Base-by-base conservation (phyloP, 2,329 filamentous ascomycete genomes). In the Furcasterigmium furcatum region DNA sequence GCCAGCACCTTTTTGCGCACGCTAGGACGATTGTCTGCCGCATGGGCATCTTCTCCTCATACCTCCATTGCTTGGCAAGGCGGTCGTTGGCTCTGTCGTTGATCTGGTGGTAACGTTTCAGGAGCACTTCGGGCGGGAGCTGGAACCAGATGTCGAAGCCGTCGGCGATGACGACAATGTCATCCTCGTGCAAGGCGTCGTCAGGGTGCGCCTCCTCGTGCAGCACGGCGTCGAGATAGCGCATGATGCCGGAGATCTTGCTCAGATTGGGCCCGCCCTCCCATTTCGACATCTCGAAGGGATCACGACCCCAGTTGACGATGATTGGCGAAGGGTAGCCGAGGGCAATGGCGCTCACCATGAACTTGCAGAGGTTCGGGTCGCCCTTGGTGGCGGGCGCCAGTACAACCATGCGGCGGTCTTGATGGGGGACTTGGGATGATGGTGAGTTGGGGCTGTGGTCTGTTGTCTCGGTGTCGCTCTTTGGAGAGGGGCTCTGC, bases 61-160 rank as follows among this genome's bases (percentile, higher is more conserved):
- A n/a, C 4, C 38, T 18, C 64, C 64, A 66, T 5, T 57, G 42
- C 4, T 49, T 44, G 6, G 45, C 56, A 3, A 56, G 30, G 13
- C 64, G 59, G 6, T 55, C 53, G 43, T 66, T 34, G 30, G 30
- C 55, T 14, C 64, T 62, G 35, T 64, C 61, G 5, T 48, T 45
- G 46, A 66, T 67, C 25, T 67, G 52, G 6, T 65, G 59, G 44
- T 61, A 68, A 4, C 66, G 58, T 25, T 60, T 46, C 5, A 68
- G 58, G 2, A 68, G 57, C 2, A 66, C 58, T 7, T 61, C 60
- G 0, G 66, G 63, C 0, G 64, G 65, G 2, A 68, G 56, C 41
- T 68, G 66, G 40, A 68, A 68, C 65, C 64, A 68, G 29, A 64
- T 49, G 34, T 68, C 63, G 49, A 68, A 63, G 0, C 64, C 61